A percentile compares a stretch with the other conserved stretches of the same genome.
Evolutionary conservation across 2,329 filamentous ascomycete genomes (phyloP).

Genomic region (Ophiostoma novo-ulmi): DNA sequence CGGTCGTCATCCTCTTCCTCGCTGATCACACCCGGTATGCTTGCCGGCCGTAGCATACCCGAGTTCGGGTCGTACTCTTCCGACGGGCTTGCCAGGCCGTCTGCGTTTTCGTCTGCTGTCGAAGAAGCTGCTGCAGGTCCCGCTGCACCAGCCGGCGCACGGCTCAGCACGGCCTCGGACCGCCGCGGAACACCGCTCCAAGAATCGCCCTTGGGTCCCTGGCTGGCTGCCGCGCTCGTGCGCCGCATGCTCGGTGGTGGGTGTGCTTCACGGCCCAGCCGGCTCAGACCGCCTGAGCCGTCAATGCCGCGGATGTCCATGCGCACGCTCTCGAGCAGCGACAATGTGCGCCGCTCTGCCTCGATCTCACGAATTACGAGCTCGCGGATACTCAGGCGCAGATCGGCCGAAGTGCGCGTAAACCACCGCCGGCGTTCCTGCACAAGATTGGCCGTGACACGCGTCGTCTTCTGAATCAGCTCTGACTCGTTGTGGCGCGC

Average conservation of each 20-base stretch:
- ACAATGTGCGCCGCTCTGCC: slow-evolving; percentile 83
- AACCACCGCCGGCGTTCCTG: slow-evolving; percentile 91
- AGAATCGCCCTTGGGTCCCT: slow-evolving; percentile 95
- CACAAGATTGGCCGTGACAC: slow-evolving; percentile 83
- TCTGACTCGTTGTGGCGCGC: slow-evolving; percentile 76
- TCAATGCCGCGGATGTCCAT: slow-evolving; percentile 93
- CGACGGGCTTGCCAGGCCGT: slow-evolving; percentile 33
- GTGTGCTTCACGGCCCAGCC: slow-evolving; percentile 83
- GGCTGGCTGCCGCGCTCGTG: slow-evolving; percentile 73
- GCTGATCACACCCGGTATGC: slow-evolving; percentile 52
- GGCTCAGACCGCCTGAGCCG: slow-evolving; percentile 78
- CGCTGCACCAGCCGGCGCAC: slow-evolving; percentile 38
- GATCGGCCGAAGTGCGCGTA: slow-evolving; percentile 73
- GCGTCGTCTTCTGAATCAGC: slow-evolving; percentile 76
- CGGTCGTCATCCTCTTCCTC: slow-evolving; percentile 90
- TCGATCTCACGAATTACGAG: slow-evolving; percentile 94
- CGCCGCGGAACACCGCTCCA: slow-evolving; percentile 92
- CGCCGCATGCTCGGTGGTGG: slow-evolving; percentile 67
- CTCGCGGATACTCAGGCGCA: slow-evolving; percentile 78
- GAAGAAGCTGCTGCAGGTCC: slow-evolving; percentile 24
- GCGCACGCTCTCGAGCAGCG: slow-evolving; percentile 86
- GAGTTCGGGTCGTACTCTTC: slow-evolving; percentile 39
- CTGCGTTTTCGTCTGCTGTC: slow-evolving; percentile 22
- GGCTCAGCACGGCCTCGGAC: slow-evolving; percentile 62
- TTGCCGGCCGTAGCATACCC: slow-evolving; percentile 31